These are phyloP conservation scores for Pseudogymnoascus sp. DNA, from an alignment of 2,329 filamentous ascomycete species.

Conservation along the genomic window DNA sequence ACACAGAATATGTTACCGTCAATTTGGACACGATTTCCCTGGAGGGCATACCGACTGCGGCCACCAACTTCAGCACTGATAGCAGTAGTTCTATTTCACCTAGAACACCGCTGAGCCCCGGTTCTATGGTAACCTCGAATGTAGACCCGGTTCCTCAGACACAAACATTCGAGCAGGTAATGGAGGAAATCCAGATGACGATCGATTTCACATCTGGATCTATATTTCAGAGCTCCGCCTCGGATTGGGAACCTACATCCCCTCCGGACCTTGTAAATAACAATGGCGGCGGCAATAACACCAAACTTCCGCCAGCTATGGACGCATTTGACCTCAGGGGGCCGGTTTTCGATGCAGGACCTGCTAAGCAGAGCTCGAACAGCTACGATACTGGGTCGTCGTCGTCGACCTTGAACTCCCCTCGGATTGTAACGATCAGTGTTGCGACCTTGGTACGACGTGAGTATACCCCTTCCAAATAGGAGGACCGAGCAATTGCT, in stretches of 20 bases:
- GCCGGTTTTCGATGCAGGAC: background rate
- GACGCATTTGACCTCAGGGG: conserved; percentile 2
- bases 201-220: background rate
- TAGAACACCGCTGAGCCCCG: background rate
- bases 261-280: background rate
- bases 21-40: conserved; percentile 40
- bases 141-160: background rate
- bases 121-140: background rate
- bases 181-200: conserved; percentile 4
- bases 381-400: background rate
- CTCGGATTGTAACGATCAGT: conserved; percentile 15
- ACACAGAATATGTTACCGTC: conserved; percentile 52
- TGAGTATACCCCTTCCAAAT: conserved; percentile 19
- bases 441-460: conserved; percentile 26
- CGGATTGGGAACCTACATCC: background rate
- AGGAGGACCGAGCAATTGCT: background rate
- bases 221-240: background rate
- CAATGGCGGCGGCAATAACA: background rate
- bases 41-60: background rate
- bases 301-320: background rate
- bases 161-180: background rate
- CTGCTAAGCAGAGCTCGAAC: background rate
- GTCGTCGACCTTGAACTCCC: background rate
- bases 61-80: background rate
- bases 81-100: background rate